phyloP scores from a whole-genome alignment of 108 stramenopile species.

The Cyclotella baltica region DNA sequence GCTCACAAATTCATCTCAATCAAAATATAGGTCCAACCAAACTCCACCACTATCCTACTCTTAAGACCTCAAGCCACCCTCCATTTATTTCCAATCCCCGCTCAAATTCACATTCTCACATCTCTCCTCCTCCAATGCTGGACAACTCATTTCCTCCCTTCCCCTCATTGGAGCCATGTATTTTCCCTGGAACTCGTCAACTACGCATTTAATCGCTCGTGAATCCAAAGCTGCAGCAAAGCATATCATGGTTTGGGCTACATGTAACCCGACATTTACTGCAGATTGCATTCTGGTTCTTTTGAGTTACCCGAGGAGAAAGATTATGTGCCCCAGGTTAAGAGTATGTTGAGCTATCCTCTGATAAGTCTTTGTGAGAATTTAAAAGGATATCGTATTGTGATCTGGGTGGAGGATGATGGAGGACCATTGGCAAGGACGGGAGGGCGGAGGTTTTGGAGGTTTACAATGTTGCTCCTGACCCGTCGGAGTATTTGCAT shows the following conservation, averaged over 20 bases:
- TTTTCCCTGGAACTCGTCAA: conserved; percentile 40
- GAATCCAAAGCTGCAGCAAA: conserved; percentile 53
- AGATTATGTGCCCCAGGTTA: conserved; percentile 39
- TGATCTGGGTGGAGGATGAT: conserved; percentile 52
- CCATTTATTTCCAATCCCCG: conserved; percentile 38
- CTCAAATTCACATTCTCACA: conserved; percentile 52
- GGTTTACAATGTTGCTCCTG: conserved; percentile 30
- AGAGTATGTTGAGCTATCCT: conserved; percentile 21
- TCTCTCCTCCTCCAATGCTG: conserved; percentile 6
- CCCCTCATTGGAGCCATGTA: conserved; percentile 49
- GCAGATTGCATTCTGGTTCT: conserved; percentile 34
- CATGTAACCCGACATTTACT: conserved; percentile 45
- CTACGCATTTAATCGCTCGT: conserved; percentile 49
- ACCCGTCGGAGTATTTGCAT: conserved; percentile 20
- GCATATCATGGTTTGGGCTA: conserved; percentile 59
- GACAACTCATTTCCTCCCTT: conserved; percentile 26
- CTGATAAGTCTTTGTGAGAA: conserved; percentile 17
- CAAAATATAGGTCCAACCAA: conserved; percentile 40
- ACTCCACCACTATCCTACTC: conserved; percentile 43
- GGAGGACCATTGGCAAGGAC: conserved; percentile 43
- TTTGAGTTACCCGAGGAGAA: conserved; percentile 43
- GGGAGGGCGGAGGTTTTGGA: conserved; percentile 48
- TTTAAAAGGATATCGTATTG: conserved; percentile 45
- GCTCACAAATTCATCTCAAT: background rate
- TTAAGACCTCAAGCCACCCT: conserved; percentile 50